Evolutionary conservation across 148 eudicot genomes (phyloP), one percentile per base, ranked within the genome.

Genomic region (Fagopyrum homotropicum): DNA sequence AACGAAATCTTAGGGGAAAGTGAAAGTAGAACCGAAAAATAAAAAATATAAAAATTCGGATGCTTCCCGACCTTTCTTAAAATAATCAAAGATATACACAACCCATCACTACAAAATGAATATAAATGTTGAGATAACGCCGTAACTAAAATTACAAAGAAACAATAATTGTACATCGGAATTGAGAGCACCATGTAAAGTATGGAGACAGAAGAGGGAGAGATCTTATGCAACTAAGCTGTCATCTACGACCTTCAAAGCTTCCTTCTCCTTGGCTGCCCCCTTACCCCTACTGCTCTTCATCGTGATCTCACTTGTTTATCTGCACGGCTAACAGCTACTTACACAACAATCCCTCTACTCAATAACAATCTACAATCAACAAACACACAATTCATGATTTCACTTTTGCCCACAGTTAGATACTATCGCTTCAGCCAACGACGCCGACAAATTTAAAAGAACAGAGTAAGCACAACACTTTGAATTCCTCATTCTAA

Each of bases 21-120:
- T 11, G n/a, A 26, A 30, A 26, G 68, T 0, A 22, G 29, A 22
- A 61, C 68, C 68, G 68, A 14, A 11, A 26, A 61, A 29, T 61
- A 14, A 43, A 30, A 61, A 22, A 5, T 22, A 22, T 22, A 22
- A 22, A 30, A 61, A 61, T 26, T 64, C 46, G 45, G 9, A 30
- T 64, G 78, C 79, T 85, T 85, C 46, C 88, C 86, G 64, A 81
- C 74, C 75, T 75, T 85, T 80, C 88, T 82, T 84, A 70, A 84
- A 80, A 79, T 56, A 72, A 72, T 72, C 45, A 46, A 72, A 72
- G 71, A 66, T 66, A 66, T 15, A 66, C 71, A 66, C 11, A 66
- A 66, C 71, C 46, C 71, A 66, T 66, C 71, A 66, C 71, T 66
- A 66, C 46, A 66, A 22, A 66, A 66, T 11, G 16, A 66, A 66